These are phyloP conservation scores for Eimeria maxima DNA, from an alignment of 169 alveolate genomes.

Conservation along the genomic window DNA sequence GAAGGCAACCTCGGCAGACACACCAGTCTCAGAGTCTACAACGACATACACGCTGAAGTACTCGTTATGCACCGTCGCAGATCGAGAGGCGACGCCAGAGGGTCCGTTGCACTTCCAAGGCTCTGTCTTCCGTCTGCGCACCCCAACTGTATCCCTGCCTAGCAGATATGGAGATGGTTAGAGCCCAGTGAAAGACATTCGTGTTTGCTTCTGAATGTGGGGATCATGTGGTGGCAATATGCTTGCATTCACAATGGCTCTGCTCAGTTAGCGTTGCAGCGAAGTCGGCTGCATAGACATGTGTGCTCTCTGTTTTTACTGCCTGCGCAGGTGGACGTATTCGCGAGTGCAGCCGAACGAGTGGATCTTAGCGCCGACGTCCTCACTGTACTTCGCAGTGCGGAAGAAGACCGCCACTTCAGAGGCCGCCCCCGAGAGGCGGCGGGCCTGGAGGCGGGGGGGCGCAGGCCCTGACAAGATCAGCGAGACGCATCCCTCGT, in stretches of 20 bases:
- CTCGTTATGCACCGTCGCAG: conserved; percentile 79
- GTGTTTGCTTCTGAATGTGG: neutral
- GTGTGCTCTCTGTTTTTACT: neutral
- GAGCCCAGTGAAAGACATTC: neutral
- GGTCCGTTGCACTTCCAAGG: neutral
- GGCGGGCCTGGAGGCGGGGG: conserved; percentile 24
- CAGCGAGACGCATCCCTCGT: conserved; percentile 40
- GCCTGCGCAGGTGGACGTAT: conserved; percentile 69
- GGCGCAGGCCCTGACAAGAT: conserved; percentile 32
- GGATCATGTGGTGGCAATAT: neutral
- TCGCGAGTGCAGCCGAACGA: conserved; percentile 72
- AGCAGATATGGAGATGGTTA: neutral
- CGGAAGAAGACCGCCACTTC: conserved; percentile 58
- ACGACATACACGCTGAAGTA: conserved; percentile 78
- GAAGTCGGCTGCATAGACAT: neutral
- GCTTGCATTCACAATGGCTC: neutral
- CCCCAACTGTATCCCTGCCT: neutral
- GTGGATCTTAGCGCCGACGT: conserved; percentile 80
- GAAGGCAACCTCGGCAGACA: conserved; percentile 76
- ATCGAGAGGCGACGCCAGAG: conserved; percentile 55
- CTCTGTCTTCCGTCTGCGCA: neutral
- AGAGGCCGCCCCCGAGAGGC: conserved; percentile 30
- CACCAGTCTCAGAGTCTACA: conserved; percentile 79
- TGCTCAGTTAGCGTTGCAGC: neutral
- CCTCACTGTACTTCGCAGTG: conserved; percentile 70